Evolutionary conservation across 192 early-diverging fungal species (phyloP).

Genomic region (Haplosporangium gracile): DNA sequence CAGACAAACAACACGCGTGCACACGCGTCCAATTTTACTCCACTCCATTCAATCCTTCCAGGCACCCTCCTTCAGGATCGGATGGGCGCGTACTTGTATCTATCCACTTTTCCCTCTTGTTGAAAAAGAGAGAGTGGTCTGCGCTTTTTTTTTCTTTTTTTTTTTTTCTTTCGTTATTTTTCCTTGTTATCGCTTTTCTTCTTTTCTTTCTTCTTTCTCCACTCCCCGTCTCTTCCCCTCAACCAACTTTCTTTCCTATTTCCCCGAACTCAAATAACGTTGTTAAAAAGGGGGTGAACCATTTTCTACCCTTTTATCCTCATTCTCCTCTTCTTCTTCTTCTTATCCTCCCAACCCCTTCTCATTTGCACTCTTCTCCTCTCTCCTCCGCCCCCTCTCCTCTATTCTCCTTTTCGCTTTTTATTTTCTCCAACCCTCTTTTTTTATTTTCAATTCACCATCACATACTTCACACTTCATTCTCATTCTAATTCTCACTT

Average conservation of each 20-base stretch:
- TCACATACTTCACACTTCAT: neutral
- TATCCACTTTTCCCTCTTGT: no score
- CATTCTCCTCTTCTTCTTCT: neutral
- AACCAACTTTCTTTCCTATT: neutral
- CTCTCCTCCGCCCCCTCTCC: neutral
- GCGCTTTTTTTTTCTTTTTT: neutral
- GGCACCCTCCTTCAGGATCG: no score
- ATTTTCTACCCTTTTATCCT: conserved; percentile 3
- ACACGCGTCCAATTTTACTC: neutral
- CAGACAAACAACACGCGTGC: neutral
- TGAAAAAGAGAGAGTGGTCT: neutral
- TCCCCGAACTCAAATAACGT: neutral
- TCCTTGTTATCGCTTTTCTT: neutral
- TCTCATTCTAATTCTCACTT: neutral
- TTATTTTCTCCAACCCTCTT: neutral
- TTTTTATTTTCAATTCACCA: neutral
- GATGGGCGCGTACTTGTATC: neutral
- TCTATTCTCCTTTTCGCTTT: neutral
- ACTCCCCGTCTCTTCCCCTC: neutral
- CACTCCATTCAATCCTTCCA: no score
- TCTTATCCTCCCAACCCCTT: neutral
- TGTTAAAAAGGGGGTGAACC: neutral
- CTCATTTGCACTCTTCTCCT: neutral
- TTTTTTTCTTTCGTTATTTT: neutral
- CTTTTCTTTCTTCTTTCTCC: neutral